These are phyloP conservation scores for Torulaspora indica DNA, from an alignment of 805 yeast genomes.

Conservation along the genomic window DNA sequence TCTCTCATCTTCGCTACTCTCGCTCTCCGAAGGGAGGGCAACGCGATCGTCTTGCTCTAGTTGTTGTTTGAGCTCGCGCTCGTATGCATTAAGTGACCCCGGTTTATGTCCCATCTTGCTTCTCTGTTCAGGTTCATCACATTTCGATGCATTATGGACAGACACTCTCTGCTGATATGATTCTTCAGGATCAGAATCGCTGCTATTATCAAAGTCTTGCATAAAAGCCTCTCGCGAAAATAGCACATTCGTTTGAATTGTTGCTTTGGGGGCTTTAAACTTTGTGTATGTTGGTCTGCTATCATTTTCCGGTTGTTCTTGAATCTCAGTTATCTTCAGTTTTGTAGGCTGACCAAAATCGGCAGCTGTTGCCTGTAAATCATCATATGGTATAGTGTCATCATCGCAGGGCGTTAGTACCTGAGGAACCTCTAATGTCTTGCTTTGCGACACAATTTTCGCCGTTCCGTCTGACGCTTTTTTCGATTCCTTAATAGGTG, in stretches of 20 bases:
- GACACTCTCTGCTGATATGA: background rate
- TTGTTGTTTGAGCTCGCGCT: constrained; percentile 19
- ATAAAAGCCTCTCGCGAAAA: constrained; percentile 26
- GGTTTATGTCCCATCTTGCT: background rate
- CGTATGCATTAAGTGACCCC: constrained; percentile 20
- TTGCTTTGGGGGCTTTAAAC: background rate
- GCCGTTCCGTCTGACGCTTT: background rate
- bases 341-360: background rate
- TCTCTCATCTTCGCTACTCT: constrained; percentile 12
- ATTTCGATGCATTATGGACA: background rate
- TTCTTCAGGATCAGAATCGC: constrained; percentile 2
- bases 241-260: background rate
- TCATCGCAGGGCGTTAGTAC: background rate
- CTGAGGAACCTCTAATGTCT: background rate
- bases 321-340: constrained; percentile 20
- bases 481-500: background rate
- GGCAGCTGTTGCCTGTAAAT: background rate
- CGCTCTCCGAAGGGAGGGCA: constrained; percentile 21
- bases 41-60: constrained; percentile 14
- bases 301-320: constrained; percentile 6
- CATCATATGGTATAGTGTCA: too few relatives aligned
- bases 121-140: background rate
- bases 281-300: background rate
- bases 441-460: background rate
- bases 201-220: constrained; percentile 21